Evolutionary conservation across 2,329 filamentous ascomycete genomes (phyloP).

Genomic region (Thermomyces lanuginosus): DNA sequence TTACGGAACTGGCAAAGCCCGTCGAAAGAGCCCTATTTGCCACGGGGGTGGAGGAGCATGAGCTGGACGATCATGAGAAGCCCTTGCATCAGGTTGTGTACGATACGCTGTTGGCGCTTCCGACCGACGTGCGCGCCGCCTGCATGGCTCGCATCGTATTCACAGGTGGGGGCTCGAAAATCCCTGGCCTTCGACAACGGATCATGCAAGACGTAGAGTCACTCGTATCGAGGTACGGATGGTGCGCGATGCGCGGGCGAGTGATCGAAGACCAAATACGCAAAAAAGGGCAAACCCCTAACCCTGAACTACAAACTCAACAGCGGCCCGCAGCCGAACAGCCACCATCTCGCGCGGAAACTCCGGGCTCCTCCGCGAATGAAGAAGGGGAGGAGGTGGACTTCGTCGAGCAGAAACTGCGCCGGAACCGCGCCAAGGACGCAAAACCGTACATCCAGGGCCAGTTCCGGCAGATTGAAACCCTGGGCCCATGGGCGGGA

Average conservation of each 20-base stretch:
- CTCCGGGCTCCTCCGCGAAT: too few relatives aligned
- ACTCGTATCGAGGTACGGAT: constrained; percentile 53
- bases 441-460: constrained; percentile 20
- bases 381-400: constrained; percentile 26
- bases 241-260: constrained; percentile 60
- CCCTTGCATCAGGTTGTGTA: constrained; percentile 65
- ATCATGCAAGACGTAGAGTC: constrained; percentile 57
- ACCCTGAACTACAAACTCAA: constrained; percentile 8
- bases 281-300: constrained; percentile 29
- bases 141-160: constrained; percentile 86
- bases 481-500: constrained; percentile 48
- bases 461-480: constrained; percentile 39
- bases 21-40: constrained; percentile 62
- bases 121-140: constrained; percentile 62
- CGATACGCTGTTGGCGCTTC: constrained; percentile 54
- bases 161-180: constrained; percentile 60
- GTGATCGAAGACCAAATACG: constrained; percentile 37
- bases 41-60: constrained; percentile 32
- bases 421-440: constrained; percentile 20
- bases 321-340: constrained; percentile 2
- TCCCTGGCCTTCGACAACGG: constrained; percentile 63
- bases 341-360: too few relatives aligned
- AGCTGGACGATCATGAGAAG: constrained; percentile 75
- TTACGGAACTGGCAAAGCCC: constrained; percentile 54
- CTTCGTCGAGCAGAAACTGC: constrained; percentile 29